Percentiles rank a stretch among this genome's conserved stretches.
These are phyloP conservation scores for Mycena citricolor DNA, from an alignment of 1,284 basidiomycete species.

Conservation along the genomic window DNA sequence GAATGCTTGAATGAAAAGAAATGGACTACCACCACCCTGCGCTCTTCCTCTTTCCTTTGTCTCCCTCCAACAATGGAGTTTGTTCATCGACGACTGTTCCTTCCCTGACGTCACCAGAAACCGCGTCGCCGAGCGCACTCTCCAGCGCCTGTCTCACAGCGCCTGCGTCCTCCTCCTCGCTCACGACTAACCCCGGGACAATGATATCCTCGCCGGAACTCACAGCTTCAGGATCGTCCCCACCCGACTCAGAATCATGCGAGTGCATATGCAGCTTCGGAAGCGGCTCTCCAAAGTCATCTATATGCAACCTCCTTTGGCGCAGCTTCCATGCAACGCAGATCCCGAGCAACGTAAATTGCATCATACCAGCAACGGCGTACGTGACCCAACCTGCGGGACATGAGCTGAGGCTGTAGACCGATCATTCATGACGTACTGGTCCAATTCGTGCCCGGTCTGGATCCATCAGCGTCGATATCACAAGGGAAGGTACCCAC, in stretches of 20 bases:
- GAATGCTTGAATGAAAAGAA: no score
- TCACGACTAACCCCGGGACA: slow-evolving; percentile 28
- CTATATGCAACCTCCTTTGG: slow-evolving; percentile 76
- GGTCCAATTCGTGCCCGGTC: slow-evolving; percentile 86
- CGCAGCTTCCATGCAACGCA: slow-evolving; percentile 80
- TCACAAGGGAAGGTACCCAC: slow-evolving; percentile 24
- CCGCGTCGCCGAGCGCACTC: slow-evolving; percentile 28
- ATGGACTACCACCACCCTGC: no score
- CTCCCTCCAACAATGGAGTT: background rate
- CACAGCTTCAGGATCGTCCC: slow-evolving; percentile 1
- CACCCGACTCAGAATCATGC: background rate
- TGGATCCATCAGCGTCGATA: slow-evolving; percentile 21
- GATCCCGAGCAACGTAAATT: slow-evolving; percentile 78
- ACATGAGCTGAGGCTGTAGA: background rate
- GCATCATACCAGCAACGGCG: slow-evolving; percentile 85
- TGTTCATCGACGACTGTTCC: slow-evolving; percentile 2
- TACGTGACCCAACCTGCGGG: slow-evolving; percentile 79
- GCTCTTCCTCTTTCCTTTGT: no score
- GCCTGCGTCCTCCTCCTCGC: slow-evolving; percentile 25
- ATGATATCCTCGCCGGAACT: slow-evolving; percentile 11
- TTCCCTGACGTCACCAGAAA: slow-evolving; percentile 25
- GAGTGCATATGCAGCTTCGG: background rate
- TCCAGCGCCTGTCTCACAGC: slow-evolving; percentile 25
- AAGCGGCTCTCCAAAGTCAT: slow-evolving; percentile 84
- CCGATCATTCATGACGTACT: slow-evolving; percentile 43